Evolutionary conservation across 2,329 filamentous ascomycete species (phyloP), one percentile per base, ranked within the genome.

Genomic region (Pseudocercospora crystallina): DNA sequence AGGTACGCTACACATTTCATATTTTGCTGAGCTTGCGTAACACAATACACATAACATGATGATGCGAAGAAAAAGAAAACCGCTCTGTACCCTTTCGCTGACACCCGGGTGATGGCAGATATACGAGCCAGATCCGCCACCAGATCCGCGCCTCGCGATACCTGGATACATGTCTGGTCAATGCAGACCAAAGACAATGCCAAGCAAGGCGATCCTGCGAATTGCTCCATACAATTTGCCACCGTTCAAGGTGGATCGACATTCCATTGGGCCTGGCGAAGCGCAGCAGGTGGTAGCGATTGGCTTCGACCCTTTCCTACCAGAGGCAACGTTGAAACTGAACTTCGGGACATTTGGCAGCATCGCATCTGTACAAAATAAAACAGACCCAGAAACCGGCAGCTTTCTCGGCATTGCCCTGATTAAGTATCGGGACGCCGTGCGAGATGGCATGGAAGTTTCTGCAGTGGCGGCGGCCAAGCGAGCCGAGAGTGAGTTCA

Each of bases 341-440:
- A 81, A 89, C 47, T 95, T 95, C 67, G 82, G 85, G 13, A 83
- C 81, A 2, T 95, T 87, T 72, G 90, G 90, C 46, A 89, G 96
- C 51, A 91, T 99, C 57, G 86, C 87, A 38, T 87, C 91, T 65
- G 87, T 95, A 62, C 90, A 89, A 65, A 96, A 96, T 66, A 92
- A 95, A 69, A 92, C 95, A 64, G 90, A 99, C 70, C 94, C 94
- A 8, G 86, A 91, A 51, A 97, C 91, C 10, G 94, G 94, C 13
- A 94, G 89, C 65, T 95, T 95, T 66, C 80, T 99, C 10, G 94
- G 94, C 10, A 91, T 99, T 67, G 95, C 89, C 59, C 89, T 90
- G 12, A 90, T 99, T 66, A 85, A 87, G 52, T 99, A 95, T 70
- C 85, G 87, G 64, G 92, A 97, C 67, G 82, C 74, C 70, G 74